Conservation (phyloP, 1,284 basidiomycete species). For the Ganoderma sp. region DNA sequence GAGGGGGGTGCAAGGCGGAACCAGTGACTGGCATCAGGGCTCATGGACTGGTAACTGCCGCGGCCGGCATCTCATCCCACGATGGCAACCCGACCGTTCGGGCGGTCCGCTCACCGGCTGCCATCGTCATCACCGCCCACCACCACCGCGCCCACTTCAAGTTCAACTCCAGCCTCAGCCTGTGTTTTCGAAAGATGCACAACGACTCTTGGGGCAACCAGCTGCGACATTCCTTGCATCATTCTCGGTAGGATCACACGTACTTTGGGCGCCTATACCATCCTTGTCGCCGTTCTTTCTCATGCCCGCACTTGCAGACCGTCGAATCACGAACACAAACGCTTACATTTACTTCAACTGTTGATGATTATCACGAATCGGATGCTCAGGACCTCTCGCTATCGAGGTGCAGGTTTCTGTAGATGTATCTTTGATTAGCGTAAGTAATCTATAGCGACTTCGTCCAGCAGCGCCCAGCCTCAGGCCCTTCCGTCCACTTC, state of each 20-base stretch:
- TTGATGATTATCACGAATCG: neutral
- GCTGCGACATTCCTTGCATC: neutral
- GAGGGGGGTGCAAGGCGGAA: conserved; percentile 11
- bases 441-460: neutral
- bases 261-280: neutral
- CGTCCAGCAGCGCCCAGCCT: too few species aligned
- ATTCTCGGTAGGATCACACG: neutral
- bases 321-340: neutral
- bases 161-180: neutral
- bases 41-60: conserved; percentile 24
- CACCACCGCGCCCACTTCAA: neutral
- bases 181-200: neutral
- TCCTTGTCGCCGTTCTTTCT: neutral
- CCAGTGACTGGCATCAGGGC: conserved; percentile 14
- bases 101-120: neutral
- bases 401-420: neutral
- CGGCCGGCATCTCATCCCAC: conserved; percentile 18
- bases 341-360: neutral
- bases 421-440: neutral
- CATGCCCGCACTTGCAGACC: neutral
- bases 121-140: neutral
- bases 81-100: conserved; percentile 8
- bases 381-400: neutral
- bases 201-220: neutral
- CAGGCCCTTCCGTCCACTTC: neutral